These are phyloP conservation scores for Schizophyllum amplum DNA, from an alignment of 1,284 basidiomycete species.

Conservation along the genomic window DNA sequence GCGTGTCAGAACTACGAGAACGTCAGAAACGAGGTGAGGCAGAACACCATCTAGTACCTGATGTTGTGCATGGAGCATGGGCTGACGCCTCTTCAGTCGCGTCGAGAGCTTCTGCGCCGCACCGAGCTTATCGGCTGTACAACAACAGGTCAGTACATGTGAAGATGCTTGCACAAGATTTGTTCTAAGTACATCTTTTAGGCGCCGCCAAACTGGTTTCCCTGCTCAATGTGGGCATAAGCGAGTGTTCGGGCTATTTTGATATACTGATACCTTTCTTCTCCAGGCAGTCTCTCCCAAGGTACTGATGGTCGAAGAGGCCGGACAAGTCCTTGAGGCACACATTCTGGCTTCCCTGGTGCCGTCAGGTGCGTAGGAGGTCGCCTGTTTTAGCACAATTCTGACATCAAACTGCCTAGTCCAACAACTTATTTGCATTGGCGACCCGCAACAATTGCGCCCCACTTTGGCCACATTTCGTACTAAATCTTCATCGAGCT, in stretches of 20 bases:
- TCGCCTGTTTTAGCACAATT: not conserved
- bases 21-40: constrained; percentile 29
- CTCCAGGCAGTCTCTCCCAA: constrained; percentile 42
- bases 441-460: constrained; percentile 64
- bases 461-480: constrained; percentile 60
- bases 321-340: constrained; percentile 71
- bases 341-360: constrained; percentile 58
- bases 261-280: not conserved
- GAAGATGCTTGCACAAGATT: constrained; percentile 12
- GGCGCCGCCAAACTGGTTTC: constrained; percentile 59
- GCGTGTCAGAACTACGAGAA: constrained; percentile 21
- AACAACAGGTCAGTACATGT: constrained; percentile 35
- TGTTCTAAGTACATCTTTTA: constrained; percentile 15
- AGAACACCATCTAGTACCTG: not conserved
- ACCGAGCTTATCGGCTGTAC: constrained; percentile 65
- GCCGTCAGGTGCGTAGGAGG: constrained; percentile 25
- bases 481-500: constrained; percentile 1
- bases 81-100: constrained; percentile 18
- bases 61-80: not conserved
- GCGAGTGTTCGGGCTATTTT: not conserved
- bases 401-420: constrained; percentile 17
- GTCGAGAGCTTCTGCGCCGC: constrained; percentile 39
- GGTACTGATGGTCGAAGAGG: constrained; percentile 60
- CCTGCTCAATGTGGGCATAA: constrained; percentile 40
- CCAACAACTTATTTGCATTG: constrained; percentile 59